Conservation (phyloP, 495 filamentous ascomycete genomes). For the Hypomontagnella submonticulosa region DNA sequence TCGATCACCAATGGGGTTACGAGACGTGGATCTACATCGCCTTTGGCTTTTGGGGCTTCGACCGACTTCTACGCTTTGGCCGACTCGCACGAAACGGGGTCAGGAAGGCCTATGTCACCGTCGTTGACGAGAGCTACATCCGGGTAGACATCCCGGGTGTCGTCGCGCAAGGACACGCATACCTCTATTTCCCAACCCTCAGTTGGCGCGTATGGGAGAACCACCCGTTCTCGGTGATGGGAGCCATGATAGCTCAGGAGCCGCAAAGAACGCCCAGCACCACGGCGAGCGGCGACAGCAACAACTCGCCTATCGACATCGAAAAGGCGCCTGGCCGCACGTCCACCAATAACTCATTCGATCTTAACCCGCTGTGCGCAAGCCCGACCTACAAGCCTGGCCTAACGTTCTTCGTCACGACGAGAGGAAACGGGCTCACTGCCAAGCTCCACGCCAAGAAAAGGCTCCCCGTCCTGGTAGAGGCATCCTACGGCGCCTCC, state of each 20-base stretch:
- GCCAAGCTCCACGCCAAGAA: slow-evolving; percentile 6
- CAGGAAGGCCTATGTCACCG: slow-evolving; percentile 45
- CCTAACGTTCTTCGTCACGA: slow-evolving; percentile 38
- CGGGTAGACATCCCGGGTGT: slow-evolving; percentile 50
- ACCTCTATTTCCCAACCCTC: slow-evolving; percentile 57
- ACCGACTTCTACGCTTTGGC: slow-evolving; percentile 48
- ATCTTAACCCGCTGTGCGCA: neutral
- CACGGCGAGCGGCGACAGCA: neutral
- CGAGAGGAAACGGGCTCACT: slow-evolving; percentile 13
- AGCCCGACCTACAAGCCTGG: slow-evolving; percentile 12
- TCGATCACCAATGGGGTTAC: slow-evolving; percentile 50
- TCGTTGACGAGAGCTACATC: slow-evolving; percentile 52
- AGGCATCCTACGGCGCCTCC: slow-evolving; percentile 30
- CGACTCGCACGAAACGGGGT: slow-evolving; percentile 49
- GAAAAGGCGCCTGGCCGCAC: slow-evolving; percentile 7
- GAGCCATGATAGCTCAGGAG: slow-evolving; percentile 18
- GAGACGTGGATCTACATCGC: slow-evolving; percentile 55
- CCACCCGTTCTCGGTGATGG: slow-evolving; percentile 58
- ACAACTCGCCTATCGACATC: neutral
- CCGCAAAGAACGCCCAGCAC: neutral
- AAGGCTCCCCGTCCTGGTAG: slow-evolving; percentile 30
- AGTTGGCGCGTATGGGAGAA: slow-evolving; percentile 56
- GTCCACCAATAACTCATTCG: neutral
- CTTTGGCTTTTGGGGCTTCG: slow-evolving; percentile 54
- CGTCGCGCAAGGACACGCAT: slow-evolving; percentile 48